Percentiles rank a stretch among this genome's conserved stretches.
Conservation (phyloP, 2,329 filamentous ascomycete genomes). For the Epichloe brachyelytri region DNA sequence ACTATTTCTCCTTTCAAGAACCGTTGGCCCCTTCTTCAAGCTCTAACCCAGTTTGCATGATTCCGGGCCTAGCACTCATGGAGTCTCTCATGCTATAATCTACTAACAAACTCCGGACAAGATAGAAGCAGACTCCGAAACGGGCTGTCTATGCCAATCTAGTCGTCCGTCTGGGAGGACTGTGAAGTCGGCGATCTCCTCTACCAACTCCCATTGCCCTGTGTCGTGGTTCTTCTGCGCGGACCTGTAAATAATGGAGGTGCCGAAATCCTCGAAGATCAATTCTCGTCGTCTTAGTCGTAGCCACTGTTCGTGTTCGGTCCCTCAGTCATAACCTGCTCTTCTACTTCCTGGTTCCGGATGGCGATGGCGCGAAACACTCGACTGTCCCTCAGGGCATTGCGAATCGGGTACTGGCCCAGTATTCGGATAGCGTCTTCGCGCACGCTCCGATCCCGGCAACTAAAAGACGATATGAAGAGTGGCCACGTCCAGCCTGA, state of each 20-base stretch:
- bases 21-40: no score
- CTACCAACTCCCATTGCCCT: slow-evolving; percentile 24
- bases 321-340: slow-evolving; percentile 17
- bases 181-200: slow-evolving; percentile 22
- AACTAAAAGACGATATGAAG: slow-evolving; percentile 28
- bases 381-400: slow-evolving; percentile 30
- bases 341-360: slow-evolving; percentile 24
- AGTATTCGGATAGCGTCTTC: slow-evolving; percentile 28
- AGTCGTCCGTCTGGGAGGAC: slow-evolving; percentile 19
- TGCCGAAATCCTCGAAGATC: slow-evolving; percentile 25
- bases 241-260: slow-evolving; percentile 24
- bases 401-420: slow-evolving; percentile 26
- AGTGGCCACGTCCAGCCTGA: slow-evolving; percentile 33
- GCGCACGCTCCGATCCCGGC: slow-evolving; percentile 24
- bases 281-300: slow-evolving; percentile 24
- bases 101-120: slow-evolving; percentile 16
- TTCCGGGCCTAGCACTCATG: no score
- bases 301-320: slow-evolving; percentile 24
- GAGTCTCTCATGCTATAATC: no score
- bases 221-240: slow-evolving; percentile 18
- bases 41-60: no score
- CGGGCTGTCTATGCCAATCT: slow-evolving; percentile 22
- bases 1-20: no score
- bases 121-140: slow-evolving; percentile 22
- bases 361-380: slow-evolving; percentile 26